Evolutionary conservation across 2,329 filamentous ascomycete species (phyloP), one percentile per base, ranked within the genome.

Genomic region (Colletotrichum cordylinicola): DNA sequence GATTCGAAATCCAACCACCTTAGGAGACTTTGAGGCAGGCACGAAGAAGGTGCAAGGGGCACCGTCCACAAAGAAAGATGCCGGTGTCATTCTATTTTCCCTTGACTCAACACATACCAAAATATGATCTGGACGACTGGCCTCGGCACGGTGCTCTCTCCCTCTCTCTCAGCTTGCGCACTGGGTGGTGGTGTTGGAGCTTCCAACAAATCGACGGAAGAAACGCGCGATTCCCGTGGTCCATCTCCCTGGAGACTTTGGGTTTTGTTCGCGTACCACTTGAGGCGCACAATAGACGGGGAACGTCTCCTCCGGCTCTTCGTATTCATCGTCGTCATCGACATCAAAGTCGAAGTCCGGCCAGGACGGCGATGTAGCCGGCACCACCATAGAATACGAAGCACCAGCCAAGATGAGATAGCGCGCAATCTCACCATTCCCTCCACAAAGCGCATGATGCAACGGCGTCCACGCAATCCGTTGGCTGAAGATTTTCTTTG

Each of bases 41-140:
- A 24, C n/a, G 6, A n/a, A 21, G 43, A 21, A 21, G n/a, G 2
- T 6, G 18, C 6, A 52, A 2, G n/a, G n/a, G 4, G 35, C n/a
- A 0, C 4, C 4, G 18, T 21, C n/a, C 2, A 6, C 1, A 52
- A 1, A 52, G n/a, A 13, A 48, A 21, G n/a, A 13, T 4, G 4
- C 10, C 10, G 4, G 0, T 12, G 2, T 7, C 18, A 48, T 18
- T 48, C 0, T 1, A 43, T n/a, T 6, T 43, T 43, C 5, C 18
- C 3, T 6, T 43, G 2, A 6, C 29, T 31, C 29, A 27, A 27
- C 24, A 27, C 24, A 27, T 27, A 27, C 4, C 4, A 31, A 31
- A 31, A 6, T 6, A 6, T 31, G 29, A 31, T 5, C 8, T 31
- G 29, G 29, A 31, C 5, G 29, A 31, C 6, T 9, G 29, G 5